These are phyloP conservation scores for Nigrospora sphaerica DNA, from an alignment of 2,329 filamentous ascomycete species.

Conservation along the genomic window DNA sequence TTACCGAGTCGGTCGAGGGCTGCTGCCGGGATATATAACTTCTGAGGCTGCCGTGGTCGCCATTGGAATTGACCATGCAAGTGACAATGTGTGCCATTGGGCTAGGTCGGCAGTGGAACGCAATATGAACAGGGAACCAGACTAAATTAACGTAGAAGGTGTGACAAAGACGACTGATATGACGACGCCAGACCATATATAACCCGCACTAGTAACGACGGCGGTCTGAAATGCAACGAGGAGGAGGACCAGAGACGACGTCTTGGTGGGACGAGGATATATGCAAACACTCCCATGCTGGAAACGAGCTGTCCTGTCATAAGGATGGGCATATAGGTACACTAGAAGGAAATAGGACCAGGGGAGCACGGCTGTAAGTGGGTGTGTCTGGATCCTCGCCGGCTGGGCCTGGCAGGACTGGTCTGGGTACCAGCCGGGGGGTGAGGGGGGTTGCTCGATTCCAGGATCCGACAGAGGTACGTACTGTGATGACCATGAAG, in stretches of 20 bases:
- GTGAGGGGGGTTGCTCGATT: too few species aligned
- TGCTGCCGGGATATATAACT: slow-evolving; percentile 46
- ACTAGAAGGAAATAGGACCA: not conserved
- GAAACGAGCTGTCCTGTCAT: slow-evolving; percentile 9
- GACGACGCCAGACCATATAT: not conserved
- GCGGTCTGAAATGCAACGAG: slow-evolving; percentile 11
- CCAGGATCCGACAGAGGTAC: too few species aligned
- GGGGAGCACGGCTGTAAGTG: too few species aligned
- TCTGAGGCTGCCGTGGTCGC: slow-evolving; percentile 27
- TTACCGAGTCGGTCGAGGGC: slow-evolving; percentile 37
- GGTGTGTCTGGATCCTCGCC: too few species aligned
- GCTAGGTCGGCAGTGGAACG: slow-evolving; percentile 19
- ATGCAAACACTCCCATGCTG: slow-evolving; percentile 14
- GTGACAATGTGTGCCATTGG: slow-evolving; percentile 57
- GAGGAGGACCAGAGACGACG: slow-evolving; percentile 6
- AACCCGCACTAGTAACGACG: slow-evolving; percentile 5
- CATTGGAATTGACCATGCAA: slow-evolving; percentile 45
- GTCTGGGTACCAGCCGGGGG: too few species aligned
- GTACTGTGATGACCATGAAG: too few species aligned
- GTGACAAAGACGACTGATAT: slow-evolving; percentile 18
- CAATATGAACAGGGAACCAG: slow-evolving; percentile 22
- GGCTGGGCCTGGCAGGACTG: too few species aligned
- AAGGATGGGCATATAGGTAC: slow-evolving; percentile 12
- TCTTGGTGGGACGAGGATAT: slow-evolving; percentile 13
- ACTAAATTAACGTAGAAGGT: slow-evolving; percentile 17